Evolutionary conservation across 2,329 filamentous ascomycete genomes (phyloP).

Genomic region (Fusarium sp.): DNA sequence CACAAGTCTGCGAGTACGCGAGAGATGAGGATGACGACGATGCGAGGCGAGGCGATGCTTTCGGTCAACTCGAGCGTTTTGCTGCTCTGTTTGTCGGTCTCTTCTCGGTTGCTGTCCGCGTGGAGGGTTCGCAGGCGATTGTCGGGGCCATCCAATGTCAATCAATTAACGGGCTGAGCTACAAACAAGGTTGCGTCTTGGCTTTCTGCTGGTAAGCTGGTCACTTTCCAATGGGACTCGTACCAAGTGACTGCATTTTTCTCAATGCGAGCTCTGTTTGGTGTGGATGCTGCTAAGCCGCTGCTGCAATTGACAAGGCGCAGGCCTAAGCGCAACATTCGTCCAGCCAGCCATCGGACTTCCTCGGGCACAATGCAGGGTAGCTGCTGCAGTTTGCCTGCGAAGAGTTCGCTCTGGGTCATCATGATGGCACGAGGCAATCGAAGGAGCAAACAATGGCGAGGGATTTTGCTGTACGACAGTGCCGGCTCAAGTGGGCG

Average conservation of each 20-base stretch:
- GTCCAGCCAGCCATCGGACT: not conserved
- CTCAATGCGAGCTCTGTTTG: not conserved
- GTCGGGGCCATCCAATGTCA: not conserved
- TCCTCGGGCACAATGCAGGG: slow-evolving; percentile 19
- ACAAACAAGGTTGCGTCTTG: not conserved
- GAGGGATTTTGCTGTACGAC: slow-evolving; percentile 5
- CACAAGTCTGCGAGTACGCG: not conserved
- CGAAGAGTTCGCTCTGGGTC: slow-evolving; percentile 1
- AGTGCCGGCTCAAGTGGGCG: not conserved
- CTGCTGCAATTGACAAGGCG: not conserved
- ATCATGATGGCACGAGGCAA: not conserved
- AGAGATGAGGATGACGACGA: not conserved
- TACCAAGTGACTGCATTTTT: not conserved
- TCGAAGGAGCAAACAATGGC: slow-evolving; percentile 4
- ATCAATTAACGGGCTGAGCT: not conserved
- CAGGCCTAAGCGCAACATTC: not conserved
- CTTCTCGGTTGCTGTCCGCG: not conserved
- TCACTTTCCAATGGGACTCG: not conserved
- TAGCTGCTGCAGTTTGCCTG: slow-evolving; percentile 26
- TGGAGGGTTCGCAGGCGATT: not conserved
- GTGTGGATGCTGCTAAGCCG: not conserved
- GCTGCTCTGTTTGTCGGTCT: not conserved
- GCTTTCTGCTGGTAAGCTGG: not conserved
- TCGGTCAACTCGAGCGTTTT: not conserved
- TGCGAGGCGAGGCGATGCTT: not conserved